Evolutionary conservation across 805 yeast genomes (phyloP), one percentile per base, ranked within the genome.

Genomic region (Myxozyma neglecta): DNA sequence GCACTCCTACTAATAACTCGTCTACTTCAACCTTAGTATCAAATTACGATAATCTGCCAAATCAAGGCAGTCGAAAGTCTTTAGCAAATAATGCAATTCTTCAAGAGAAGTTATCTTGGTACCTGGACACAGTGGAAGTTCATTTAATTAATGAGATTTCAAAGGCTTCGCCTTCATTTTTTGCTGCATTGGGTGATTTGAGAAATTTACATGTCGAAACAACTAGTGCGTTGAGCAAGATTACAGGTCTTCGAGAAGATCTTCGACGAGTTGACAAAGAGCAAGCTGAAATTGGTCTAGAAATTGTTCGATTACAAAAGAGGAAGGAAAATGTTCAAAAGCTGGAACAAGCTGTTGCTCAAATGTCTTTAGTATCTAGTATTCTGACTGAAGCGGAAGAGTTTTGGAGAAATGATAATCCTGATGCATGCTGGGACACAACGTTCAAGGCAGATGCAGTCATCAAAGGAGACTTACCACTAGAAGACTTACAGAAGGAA

Each of bases 111-210:
- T 76, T 93, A 39, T 88, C 94, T 3, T 85, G 85, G 74, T 90
- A 91, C 70, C 78, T 94, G 58, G 98, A 94, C 71, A 80, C 85
- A 0, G 90, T 93, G 0, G 99, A 93, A 74, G 79, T 89, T 42
- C 86, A 88, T 63, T 76, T 93, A 46, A 88, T 92, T 18, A 80
- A 83, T 44, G 97, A 91, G 73, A 90, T 94, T 37, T 87, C 96
- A 3, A 83, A 83, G 65, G 88, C 97, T 0, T 89, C 97, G 0
- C 84, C 85, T 56, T 85, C 92, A 7, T 93, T 94, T 71, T 91
- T 91, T 74, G 84, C 84, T 55, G 92, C 97, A 0, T 77, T 96
- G 57, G 89, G 86, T 57, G 96, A 90, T 65, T 81, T 94, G 59
- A 85, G 85, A 68, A 79, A 77, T 7, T 85, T 92, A 40, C 83